These are phyloP conservation scores for Piromyces finnis DNA, from an alignment of 192 early-diverging fungal genomes.

Conservation along the genomic window DNA sequence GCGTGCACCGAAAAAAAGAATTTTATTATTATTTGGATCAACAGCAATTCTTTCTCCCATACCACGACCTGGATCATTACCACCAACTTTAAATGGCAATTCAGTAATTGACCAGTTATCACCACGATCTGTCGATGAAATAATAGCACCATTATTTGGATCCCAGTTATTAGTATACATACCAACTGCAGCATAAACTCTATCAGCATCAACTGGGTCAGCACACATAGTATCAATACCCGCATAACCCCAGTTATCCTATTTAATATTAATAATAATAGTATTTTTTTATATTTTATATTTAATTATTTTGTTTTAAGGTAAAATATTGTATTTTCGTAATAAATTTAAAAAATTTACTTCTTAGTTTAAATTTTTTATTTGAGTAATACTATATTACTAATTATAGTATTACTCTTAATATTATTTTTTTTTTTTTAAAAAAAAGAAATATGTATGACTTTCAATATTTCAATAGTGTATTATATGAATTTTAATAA, in stretches of 20 bases:
- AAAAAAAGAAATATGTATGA: no score
- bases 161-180: constrained; percentile 1
- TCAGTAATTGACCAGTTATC: background rate
- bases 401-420: no score
- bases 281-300: no score
- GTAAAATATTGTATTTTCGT: no score
- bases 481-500: no score
- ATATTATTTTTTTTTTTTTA: no score
- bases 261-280: no score
- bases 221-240: constrained; percentile 8
- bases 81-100: constrained; percentile 2
- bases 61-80: constrained; percentile 4
- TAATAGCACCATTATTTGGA: background rate
- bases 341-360: no score
- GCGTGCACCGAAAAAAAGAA: constrained; percentile 1
- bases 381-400: no score
- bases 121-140: background rate
- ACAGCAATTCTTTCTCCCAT: constrained; percentile 4
- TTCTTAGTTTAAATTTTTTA: no score
- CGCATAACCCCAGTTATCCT: constrained; percentile 1
- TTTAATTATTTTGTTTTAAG: no score
- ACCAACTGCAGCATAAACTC: constrained; percentile 1
- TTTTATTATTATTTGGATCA: constrained; percentile 2
- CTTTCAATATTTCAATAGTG: no score
- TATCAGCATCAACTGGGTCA: constrained; percentile 8